Evolutionary conservation across 768 basidiomycete genomes (phyloP), one percentile per base, ranked within the genome.

Genomic region (Mycena rebaudengoi): DNA sequence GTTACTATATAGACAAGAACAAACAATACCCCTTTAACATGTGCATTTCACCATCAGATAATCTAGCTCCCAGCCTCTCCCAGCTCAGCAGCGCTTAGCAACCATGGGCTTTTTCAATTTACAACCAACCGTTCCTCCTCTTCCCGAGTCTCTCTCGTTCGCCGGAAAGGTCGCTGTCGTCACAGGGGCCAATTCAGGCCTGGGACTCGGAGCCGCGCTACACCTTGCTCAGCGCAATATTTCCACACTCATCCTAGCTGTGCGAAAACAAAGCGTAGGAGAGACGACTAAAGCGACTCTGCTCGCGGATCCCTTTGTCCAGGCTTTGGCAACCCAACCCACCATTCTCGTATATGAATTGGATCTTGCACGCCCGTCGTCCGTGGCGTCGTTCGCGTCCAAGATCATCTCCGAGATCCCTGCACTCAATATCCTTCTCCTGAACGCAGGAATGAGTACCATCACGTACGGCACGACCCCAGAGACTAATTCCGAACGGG

Each of bases 191-290:
- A n/a, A n/a, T n/a, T n/a, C n/a, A n/a, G n/a, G n/a, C n/a, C n/a
- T n/a, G n/a, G n/a, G n/a, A n/a, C n/a, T n/a, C n/a, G n/a, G n/a
- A n/a, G n/a, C n/a, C n/a, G n/a, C n/a, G n/a, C n/a, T n/a, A n/a
- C n/a, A n/a, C n/a, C n/a, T n/a, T n/a, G n/a, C n/a, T n/a, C n/a
- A n/a, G n/a, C n/a, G n/a, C n/a, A n/a, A n/a, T n/a, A n/a, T n/a
- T n/a, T n/a, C n/a, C n/a, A n/a, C n/a, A 21, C 66, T 71, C 26
- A 64, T 71, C 37, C 49, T 71, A 39, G 60, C 63, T 5, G 70
- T 71, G 7, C 62, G 70, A 30, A 64, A 26, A 5, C 20, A 10
- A 4, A 51, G 57, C 20, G 37, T 40, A 10, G 70, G 70, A 3
- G 68, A 69, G 43, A 33, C 39, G 1, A 54, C 66, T 18, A 67